Evolutionary conservation across 2,329 filamentous ascomycete genomes (phyloP), one percentile per base, ranked within the genome.

Genomic region (Aotearoamyces nothofagi): DNA sequence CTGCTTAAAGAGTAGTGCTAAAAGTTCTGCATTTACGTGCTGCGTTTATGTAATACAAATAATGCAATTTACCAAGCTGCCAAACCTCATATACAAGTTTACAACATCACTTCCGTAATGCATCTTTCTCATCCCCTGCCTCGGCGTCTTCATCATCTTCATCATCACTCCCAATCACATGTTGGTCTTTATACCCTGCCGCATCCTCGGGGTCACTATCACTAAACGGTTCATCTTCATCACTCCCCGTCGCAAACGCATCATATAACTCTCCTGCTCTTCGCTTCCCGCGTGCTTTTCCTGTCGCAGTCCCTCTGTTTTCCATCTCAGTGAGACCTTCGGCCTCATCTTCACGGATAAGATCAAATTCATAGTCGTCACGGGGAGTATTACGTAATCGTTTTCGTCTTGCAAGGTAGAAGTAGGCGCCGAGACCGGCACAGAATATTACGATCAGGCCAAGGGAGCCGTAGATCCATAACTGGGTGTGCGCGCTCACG

Each of bases 221-320:
- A 28, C 46, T 47, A 20, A 45, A 45, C 6, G 24, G 23, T 26
- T 82, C 78, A 33, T 90, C 86, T 33, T 87, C 87, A 33, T 87
- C 87, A 35, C 68, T 73, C 29, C 84, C 87, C 10, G 82, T 86
- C 0, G 90, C 90, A 62, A 98, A 98, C 4, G 90, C 90, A 60
- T 98, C 90, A 51, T 98, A 98, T 24, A 98, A 58, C 57, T 96
- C 87, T 15, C 87, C 84, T 2, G 83, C 90, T 12, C 82, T 60
- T 39, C 60, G 50, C 51, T 54, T 64, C 33, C 60, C 58, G 11
- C 57, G 43, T 40, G 57, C 58, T 40, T 53, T 38, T 9, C 47
- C 56, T 40, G 34, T 55, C 55, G 57, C 66, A 8, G 19, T n/a
- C 19, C 19, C 19, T n/a, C n/a, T n/a, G 50, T 59, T 59, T 28